Base-by-base conservation (phyloP, 495 filamentous ascomycete genomes). In the Pyrenula massariospora region DNA sequence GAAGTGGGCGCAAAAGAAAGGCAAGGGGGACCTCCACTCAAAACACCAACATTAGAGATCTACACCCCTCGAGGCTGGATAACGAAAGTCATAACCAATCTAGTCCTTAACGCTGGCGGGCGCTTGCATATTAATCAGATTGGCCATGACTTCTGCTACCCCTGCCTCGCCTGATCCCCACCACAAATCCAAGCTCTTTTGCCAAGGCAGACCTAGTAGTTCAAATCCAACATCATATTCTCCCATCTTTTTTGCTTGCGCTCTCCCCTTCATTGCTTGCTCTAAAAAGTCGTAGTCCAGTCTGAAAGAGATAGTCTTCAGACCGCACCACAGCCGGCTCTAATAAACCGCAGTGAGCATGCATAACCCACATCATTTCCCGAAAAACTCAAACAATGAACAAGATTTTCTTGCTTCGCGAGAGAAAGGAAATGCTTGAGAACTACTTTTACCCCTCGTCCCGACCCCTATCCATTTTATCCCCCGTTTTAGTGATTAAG, bases 321-420 rank as follows among this genome's bases (percentile, higher is more conserved):
- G 31, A 42, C 31, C 31, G 31, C 31, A 42, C 31, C 31, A 42
- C 5, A 42, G 31, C n/a, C 31, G 31, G 31, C 31, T 42, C 31
- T 42, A 42, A 42, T 42, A 42, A 42, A 15, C 31, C 31, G 31
- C 31, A 15, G 8, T 42, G 31, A 42, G 31, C 31, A 42, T 5
- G 31, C 31, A 42, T 36, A 52, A 53, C 50, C 36, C 57, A 62
- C 61, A 52, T 57, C 19, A 53, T 53, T 53, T 50, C 57, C 54
- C 22, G 49, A 54, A 42, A 58, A 50, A 53, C 24, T 36, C 23
- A 31, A 48, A 48, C 10, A 51, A 59, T 22, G 54, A 57, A 58
- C 60, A 50, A 58, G 52, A 42, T 42, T 42, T 15, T 15, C 31
- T 42, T 15, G 31, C 31, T 42, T 42, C 31, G 31, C 31, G 5